Percentiles rank a stretch among this genome's conserved stretches.
Conservation (phyloP, 768 basidiomycete genomes). For the Heimioporus sp. region DNA sequence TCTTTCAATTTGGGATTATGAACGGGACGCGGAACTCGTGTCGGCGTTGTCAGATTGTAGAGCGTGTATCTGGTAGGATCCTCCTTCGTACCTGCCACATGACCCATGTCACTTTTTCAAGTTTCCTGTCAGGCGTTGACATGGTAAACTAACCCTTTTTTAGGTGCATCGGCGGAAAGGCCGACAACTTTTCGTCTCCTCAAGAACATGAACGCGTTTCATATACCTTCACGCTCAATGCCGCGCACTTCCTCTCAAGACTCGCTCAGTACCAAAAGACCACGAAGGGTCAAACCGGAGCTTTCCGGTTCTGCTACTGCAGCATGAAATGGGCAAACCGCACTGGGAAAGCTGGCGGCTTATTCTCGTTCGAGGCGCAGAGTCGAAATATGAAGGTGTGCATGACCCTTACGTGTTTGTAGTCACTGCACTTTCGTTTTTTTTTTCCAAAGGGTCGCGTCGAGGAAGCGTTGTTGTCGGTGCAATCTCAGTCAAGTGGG, state of each 20-base stretch:
- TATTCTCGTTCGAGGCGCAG: slow-evolving; percentile 17
- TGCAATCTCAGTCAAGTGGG: slow-evolving; percentile 12
- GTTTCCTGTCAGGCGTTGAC: too few relatives aligned
- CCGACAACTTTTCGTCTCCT: slow-evolving; percentile 18
- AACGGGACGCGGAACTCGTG: slow-evolving; percentile 23
- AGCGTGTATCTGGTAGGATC: slow-evolving; percentile 23
- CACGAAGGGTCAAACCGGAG: slow-evolving; percentile 2
- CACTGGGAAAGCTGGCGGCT: slow-evolving; percentile 7
- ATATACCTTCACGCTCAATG: slow-evolving; percentile 24
- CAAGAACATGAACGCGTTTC: slow-evolving; percentile 27
- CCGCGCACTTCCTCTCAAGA: slow-evolving; percentile 19
- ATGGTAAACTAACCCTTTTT: neutral
- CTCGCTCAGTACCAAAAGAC: slow-evolving; percentile 7
- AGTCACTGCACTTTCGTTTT: neutral
- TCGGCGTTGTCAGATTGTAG: slow-evolving; percentile 19
- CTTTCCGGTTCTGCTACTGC: slow-evolving; percentile 28
- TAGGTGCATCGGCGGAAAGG: slow-evolving; percentile 27
- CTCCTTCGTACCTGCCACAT: neutral
- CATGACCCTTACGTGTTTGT: too few relatives aligned
- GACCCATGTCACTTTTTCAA: neutral
- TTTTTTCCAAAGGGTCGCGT: slow-evolving; percentile 19
- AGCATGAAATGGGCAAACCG: slow-evolving; percentile 24
- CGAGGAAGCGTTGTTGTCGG: slow-evolving; percentile 14
- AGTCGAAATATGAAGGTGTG: slow-evolving; percentile 26
- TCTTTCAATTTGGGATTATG: slow-evolving; percentile 26